Base-by-base conservation (phyloP, 352 stramenopile genomes). In the Globisporangium cylindrosporum region DNA sequence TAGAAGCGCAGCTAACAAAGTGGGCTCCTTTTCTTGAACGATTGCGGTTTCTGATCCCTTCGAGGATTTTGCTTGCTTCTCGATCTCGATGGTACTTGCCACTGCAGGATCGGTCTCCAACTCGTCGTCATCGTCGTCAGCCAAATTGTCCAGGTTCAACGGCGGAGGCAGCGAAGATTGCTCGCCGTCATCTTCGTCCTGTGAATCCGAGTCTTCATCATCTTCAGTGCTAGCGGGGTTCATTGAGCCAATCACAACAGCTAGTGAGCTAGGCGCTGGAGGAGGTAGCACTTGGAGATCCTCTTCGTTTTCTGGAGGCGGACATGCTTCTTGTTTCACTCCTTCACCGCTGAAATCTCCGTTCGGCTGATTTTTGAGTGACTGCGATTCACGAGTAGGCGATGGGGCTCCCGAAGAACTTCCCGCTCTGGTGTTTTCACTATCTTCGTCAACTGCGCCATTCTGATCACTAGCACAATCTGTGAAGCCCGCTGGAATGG, bases 61-160 rank as follows among this genome's bases (percentile, higher is more conserved):
- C 25, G 25, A 20, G 3, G 9, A 34, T 38, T 24, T 27, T 41
- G 34, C 18, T 57, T 56, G n/a, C 27, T 55, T 69, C 54, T 73
- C 38, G 2, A 63, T 24, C 53, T 64, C 27, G 4, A 75, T 77
- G 22, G 61, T 75, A 18, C 58, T 73, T 7, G 74, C 66, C 10
- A 86, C 76, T 2, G 67, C 61, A 27, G 64, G 34, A 66, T 88
- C 72, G 38, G 86, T 59, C 38, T 88, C 79, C 43, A 88, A 53
- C n/a, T 81, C 72, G 18, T 88, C 79, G n/a, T 84, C 79, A 24
- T 85, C 78, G 22, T 79, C 74, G 55, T 43, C 60, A 34, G 62
- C 53, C 10, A 60, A 3, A 10, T 27, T 14, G 15, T 34, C 64
- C 36, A 76, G 51, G 25, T 67, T 60, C 22, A 78, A 54, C 12